Base-by-base conservation (phyloP, 768 basidiomycete species). In the Pilatotrama ljubarskyi region DNA sequence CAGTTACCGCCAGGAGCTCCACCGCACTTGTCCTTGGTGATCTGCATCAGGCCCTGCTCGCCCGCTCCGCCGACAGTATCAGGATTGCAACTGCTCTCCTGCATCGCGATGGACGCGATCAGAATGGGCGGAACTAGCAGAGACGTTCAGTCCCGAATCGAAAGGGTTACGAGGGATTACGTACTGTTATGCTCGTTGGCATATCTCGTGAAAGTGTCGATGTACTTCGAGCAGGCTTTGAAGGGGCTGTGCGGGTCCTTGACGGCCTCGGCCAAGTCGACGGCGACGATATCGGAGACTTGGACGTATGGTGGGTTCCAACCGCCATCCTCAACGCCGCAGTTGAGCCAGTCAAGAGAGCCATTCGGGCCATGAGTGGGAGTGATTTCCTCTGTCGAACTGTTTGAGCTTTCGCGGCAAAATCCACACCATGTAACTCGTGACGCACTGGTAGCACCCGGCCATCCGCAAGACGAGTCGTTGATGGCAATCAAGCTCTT, bases 31-130 rank as follows among this genome's bases (percentile, higher is more conserved):
- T 91, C 90, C 40, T 72, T 68, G 17, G 89, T 89, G 63, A 95
- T 78, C 72, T 95, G 92, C 92, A 94, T 94, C 52, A 94, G 74
- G 32, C 91, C 93, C 68, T 91, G 87, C 72, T 94, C 93, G 43
- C 91, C 90, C 20, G 78, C 90, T 15, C 86, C 87, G 51, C 93
- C 93, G 44, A 84, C 77, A 6, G 81, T 82, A 15, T 74, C 58
- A 2, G 86, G 80, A 64, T 88, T 85, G 78, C 93, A 96, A 38
- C 77, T 77, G 32, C 83, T 85, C 71, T 96, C 95, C 71, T 95
- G 93, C 87, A 96, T 88, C 32, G 93, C 92, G 64, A 96, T 88
- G 0, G 92, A 81, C 2, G 93, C 93, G 37, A 95, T 72, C 64
- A 95, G 75, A 70, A 94, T 91, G 8, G 91, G 70, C 24, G 88